These are phyloP conservation scores for Hirsutella thompsonii DNA, from an alignment of 2,329 filamentous ascomycete genomes.

Conservation along the genomic window DNA sequence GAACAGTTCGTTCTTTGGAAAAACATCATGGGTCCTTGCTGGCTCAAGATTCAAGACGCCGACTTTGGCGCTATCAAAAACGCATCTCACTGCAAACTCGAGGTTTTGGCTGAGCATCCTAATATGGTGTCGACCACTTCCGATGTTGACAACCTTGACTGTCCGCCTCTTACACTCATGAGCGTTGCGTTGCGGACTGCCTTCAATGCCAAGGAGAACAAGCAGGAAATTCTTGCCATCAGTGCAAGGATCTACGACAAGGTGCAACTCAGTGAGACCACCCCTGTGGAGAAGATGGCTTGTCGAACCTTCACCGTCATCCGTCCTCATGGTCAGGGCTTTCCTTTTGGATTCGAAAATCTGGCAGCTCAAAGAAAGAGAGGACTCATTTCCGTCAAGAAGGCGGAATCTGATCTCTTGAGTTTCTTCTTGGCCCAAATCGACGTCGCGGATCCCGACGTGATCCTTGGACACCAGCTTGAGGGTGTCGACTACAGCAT, in stretches of 20 bases:
- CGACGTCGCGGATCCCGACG: constrained; percentile 81
- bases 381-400: constrained; percentile 68
- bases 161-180: constrained; percentile 89
- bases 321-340: constrained; percentile 62
- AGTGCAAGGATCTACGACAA: constrained; percentile 91
- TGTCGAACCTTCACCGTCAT: constrained; percentile 88
- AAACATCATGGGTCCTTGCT: constrained; percentile 97
- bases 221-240: constrained; percentile 86
- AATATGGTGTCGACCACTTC: constrained; percentile 58
- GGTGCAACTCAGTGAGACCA: constrained; percentile 75
- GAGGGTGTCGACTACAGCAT: constrained; percentile 95
- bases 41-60: constrained; percentile 80
- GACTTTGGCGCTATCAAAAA: constrained; percentile 80
- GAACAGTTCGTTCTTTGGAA: constrained; percentile 99
- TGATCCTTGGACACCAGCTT: constrained; percentile 87
- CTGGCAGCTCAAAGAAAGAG: constrained; percentile 59
- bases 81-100: constrained; percentile 92
- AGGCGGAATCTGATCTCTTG: constrained; percentile 72
- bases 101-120: constrained; percentile 70
- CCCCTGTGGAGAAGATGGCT: constrained; percentile 74
- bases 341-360: constrained; percentile 77
- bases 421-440: constrained; percentile 83
- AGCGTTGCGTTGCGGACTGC: constrained; percentile 78
- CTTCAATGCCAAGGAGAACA: constrained; percentile 86
- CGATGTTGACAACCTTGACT: constrained; percentile 70